These are phyloP conservation scores for Zygosaccharomyces siamensis DNA, from an alignment of 805 yeast genomes.

Conservation along the genomic window DNA sequence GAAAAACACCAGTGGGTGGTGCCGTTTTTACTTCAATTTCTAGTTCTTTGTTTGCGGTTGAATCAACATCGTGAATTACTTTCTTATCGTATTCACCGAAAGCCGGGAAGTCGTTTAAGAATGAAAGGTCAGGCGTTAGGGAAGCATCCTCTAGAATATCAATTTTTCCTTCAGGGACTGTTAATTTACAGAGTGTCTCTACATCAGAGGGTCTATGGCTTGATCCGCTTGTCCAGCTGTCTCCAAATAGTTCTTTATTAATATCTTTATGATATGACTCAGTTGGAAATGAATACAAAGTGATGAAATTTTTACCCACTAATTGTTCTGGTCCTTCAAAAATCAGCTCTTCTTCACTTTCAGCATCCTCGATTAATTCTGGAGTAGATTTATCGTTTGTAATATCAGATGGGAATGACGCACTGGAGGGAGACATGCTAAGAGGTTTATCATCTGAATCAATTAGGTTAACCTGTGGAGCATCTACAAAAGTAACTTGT, in stretches of 20 bases:
- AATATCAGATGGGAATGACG: conserved; percentile 9
- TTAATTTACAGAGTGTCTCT: conserved; percentile 44
- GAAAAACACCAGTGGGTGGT: conserved; percentile 68
- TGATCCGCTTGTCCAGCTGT: conserved; percentile 49
- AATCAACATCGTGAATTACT: conserved; percentile 40
- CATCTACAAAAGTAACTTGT: conserved; percentile 22
- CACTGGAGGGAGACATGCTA: not conserved
- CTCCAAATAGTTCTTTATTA: conserved; percentile 49
- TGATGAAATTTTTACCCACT: conserved; percentile 51
- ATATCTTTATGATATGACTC: conserved; percentile 12
- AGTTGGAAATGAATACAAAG: conserved; percentile 41
- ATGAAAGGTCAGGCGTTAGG: conserved; percentile 40
- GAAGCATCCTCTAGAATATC: conserved; percentile 12
- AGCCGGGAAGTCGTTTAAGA: conserved; percentile 41
- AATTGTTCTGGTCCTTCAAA: conserved; percentile 69
- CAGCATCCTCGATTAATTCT: conserved; percentile 16
- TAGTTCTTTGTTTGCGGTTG: conserved; percentile 44
- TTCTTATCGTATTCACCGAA: conserved; percentile 54
- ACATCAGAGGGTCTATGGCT: conserved; percentile 50
- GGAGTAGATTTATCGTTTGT: conserved; percentile 7
- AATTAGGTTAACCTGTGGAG: conserved; percentile 18
- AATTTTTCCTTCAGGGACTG: conserved; percentile 29
- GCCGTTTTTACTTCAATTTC: conserved; percentile 55
- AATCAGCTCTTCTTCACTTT: conserved; percentile 19
- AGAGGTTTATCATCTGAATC: conserved; percentile 13